phyloP scores from a whole-genome alignment of 352 stramenopile genomes.

The Pythium insidiosum region DNA sequence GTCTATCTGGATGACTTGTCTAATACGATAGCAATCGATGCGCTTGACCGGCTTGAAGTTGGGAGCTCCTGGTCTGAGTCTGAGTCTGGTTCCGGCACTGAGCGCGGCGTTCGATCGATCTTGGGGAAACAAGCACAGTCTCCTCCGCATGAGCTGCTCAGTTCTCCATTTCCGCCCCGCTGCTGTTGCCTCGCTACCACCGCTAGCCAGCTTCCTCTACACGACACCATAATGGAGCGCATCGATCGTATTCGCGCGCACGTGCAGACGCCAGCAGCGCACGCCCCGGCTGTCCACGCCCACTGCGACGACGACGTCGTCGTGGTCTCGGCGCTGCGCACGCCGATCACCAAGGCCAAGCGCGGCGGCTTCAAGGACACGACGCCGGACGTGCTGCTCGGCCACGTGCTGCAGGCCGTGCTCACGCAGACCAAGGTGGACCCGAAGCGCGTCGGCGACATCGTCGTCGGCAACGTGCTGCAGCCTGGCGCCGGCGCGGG shows the following conservation, averaged over 20 bases:
- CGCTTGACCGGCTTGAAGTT: slow-evolving; percentile 1
- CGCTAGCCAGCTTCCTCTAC: not conserved
- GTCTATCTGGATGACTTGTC: not conserved
- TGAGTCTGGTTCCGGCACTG: too few relatives aligned
- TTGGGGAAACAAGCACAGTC: too few relatives aligned
- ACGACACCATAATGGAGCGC: slow-evolving; percentile 37
- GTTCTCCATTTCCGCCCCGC: not conserved
- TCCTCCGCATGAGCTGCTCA: too few relatives aligned
- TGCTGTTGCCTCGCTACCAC: not conserved
- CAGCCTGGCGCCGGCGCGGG: slow-evolving; percentile 65
- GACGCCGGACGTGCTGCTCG: slow-evolving; percentile 85
- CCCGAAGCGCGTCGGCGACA: slow-evolving; percentile 63
- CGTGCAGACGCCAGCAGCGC: slow-evolving; percentile 23
- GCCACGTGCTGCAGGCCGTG: slow-evolving; percentile 75
- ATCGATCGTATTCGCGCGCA: slow-evolving; percentile 70
- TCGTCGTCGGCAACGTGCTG: slow-evolving; percentile 84
- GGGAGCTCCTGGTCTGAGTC: not conserved
- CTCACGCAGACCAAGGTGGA: slow-evolving; percentile 80
- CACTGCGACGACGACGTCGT: slow-evolving; percentile 71
- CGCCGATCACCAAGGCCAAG: slow-evolving; percentile 82
- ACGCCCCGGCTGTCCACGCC: slow-evolving; percentile 3
- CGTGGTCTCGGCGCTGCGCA: slow-evolving; percentile 77
- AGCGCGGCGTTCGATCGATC: too few relatives aligned
- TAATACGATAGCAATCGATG: not conserved
- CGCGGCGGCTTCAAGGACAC: slow-evolving; percentile 89